Percentiles rank a stretch among this genome's conserved stretches.
These are phyloP conservation scores for Cyclotella atomus DNA, from an alignment of 108 stramenopile species.

Conservation along the genomic window DNA sequence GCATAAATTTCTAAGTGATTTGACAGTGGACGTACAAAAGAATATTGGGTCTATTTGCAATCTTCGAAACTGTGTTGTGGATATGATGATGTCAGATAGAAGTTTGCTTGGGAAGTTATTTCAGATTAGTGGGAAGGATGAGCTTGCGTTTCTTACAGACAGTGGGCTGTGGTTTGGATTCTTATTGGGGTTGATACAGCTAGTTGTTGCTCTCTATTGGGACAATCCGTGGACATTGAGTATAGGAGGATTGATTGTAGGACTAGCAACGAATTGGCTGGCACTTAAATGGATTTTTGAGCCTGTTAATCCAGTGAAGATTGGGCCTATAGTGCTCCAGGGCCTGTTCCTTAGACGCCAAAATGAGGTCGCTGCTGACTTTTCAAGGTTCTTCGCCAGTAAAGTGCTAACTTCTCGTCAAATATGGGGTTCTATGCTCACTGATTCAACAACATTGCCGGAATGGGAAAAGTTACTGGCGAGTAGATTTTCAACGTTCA, in stretches of 20 bases:
- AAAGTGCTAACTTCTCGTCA: slow-evolving; percentile 55
- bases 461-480: slow-evolving; percentile 50
- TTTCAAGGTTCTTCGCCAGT: slow-evolving; percentile 56
- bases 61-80: slow-evolving; percentile 51
- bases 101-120: slow-evolving; percentile 54
- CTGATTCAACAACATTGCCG: slow-evolving; percentile 49
- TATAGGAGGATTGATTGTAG: slow-evolving; percentile 69
- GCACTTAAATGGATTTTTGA: slow-evolving; percentile 77
- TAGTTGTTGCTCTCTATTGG: slow-evolving; percentile 66
- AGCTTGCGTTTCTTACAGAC: slow-evolving; percentile 51
- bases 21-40: slow-evolving; percentile 53
- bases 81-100: slow-evolving; percentile 63
- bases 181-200: slow-evolving; percentile 64
- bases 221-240: slow-evolving; percentile 74
- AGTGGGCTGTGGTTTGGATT: slow-evolving; percentile 72
- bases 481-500: slow-evolving; percentile 35
- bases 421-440: slow-evolving; percentile 56
- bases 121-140: slow-evolving; percentile 53
- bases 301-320: slow-evolving; percentile 65
- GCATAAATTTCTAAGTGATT: slow-evolving; percentile 50
- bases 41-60: slow-evolving; percentile 55
- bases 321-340: slow-evolving; percentile 69
- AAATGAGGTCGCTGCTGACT: slow-evolving; percentile 54
- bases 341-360: slow-evolving; percentile 72
- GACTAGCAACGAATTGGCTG: slow-evolving; percentile 71